These are phyloP conservation scores for Gnetum montanum DNA, from an alignment of 75 land plant genomes.

Conservation along the genomic window DNA sequence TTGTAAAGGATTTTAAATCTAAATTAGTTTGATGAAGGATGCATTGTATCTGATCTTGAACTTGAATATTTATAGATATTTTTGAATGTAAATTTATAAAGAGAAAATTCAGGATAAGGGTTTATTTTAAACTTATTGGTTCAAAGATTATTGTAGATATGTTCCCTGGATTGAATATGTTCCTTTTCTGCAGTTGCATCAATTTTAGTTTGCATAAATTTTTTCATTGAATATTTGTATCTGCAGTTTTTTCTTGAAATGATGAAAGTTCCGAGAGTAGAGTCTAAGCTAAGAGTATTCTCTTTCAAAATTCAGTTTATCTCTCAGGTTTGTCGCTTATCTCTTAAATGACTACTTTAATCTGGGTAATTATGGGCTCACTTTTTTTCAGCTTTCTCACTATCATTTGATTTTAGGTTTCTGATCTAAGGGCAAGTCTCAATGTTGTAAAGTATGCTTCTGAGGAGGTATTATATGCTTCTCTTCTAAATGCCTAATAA, in stretches of 20 bases:
- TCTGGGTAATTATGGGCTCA: too few species aligned
- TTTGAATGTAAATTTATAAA: too few species aligned
- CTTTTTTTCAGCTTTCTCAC: background rate
- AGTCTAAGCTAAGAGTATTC: conserved; percentile 85
- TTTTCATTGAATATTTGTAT: background rate
- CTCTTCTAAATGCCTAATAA: too few species aligned
- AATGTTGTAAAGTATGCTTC: conserved; percentile 66
- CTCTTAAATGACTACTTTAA: too few species aligned
- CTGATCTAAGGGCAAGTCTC: conserved; percentile 55
- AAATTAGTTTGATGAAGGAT: too few species aligned
- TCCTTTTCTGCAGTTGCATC: background rate
- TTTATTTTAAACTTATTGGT: too few species aligned
- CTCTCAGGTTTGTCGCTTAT: conserved; percentile 42
- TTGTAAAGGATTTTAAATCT: too few species aligned
- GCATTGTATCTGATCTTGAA: too few species aligned
- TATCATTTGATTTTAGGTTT: conserved; percentile 62
- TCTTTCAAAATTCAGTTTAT: conserved; percentile 82
- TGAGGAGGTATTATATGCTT: conserved; percentile 53
- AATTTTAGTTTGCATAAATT: background rate
- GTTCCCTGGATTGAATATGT: too few species aligned
- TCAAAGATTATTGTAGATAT: too few species aligned
- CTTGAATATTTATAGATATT: too few species aligned
- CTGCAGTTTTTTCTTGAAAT: conserved; percentile 83
- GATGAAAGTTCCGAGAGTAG: conserved; percentile 92
- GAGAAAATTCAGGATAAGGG: too few species aligned